phyloP scores from a whole-genome alignment of 192 early-diverging fungal genomes.

The Coemansia sp. region DNA sequence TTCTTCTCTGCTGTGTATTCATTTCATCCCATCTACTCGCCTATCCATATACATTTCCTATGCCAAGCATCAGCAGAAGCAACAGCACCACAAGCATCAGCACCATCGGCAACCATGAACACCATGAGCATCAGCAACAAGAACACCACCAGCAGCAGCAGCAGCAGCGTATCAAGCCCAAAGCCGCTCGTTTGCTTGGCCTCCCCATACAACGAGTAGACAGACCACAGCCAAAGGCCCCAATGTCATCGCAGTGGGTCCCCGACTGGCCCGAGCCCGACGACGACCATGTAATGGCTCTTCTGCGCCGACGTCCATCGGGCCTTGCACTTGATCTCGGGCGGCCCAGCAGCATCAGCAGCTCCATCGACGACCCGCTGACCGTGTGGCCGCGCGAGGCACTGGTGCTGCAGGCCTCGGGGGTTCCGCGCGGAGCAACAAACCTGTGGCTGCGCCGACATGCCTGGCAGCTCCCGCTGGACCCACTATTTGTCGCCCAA shows the following conservation, averaged over 20 bases:
- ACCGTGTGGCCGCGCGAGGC: slow-evolving; percentile 25
- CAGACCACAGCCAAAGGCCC: not conserved
- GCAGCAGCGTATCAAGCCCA: not conserved
- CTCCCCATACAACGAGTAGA: not conserved
- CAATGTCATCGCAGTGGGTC: slow-evolving; percentile 14
- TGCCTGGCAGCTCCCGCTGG: slow-evolving; percentile 30
- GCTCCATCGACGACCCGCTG: slow-evolving; percentile 17
- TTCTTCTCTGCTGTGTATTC: too few species aligned
- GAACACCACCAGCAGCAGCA: not conserved
- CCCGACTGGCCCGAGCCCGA: slow-evolving; percentile 42
- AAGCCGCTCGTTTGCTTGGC: not conserved
- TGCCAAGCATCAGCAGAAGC: too few species aligned
- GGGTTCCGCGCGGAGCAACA: slow-evolving; percentile 14
- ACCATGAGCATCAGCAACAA: too few species aligned
- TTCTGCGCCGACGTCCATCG: slow-evolving; percentile 20
- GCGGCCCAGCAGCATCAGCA: slow-evolving; percentile 1
- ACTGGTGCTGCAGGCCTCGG: slow-evolving; percentile 7
- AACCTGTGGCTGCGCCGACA: slow-evolving; percentile 31
- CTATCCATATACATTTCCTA: too few species aligned
- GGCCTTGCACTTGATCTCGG: too few species aligned
- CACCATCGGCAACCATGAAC: too few species aligned
- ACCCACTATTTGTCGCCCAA: slow-evolving; percentile 32
- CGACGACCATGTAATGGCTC: slow-evolving; percentile 16
- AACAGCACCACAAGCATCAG: too few species aligned
- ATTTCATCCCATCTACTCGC: too few species aligned